Evolutionary conservation across 495 filamentous ascomycete genomes (phyloP).

Genomic region (Penicillium longicatenatum): DNA sequence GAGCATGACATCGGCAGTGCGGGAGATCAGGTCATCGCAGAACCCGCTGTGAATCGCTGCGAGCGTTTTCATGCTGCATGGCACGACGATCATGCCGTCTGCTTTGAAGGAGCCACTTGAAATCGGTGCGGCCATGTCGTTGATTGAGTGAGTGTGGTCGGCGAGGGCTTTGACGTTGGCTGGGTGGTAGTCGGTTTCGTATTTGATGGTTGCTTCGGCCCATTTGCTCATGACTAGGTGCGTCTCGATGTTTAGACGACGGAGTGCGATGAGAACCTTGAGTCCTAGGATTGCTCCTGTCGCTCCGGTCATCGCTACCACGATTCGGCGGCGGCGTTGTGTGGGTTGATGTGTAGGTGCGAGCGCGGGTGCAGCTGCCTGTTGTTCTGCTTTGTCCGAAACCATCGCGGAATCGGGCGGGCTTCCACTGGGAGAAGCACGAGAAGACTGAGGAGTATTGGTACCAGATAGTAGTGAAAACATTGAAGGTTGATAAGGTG

Average conservation of each 20-base stretch:
- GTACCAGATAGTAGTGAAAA: constrained; percentile 21
- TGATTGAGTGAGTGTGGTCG: constrained; percentile 40
- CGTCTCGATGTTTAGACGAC: constrained; percentile 41
- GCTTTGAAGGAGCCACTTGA: constrained; percentile 38
- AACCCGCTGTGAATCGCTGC: constrained; percentile 28
- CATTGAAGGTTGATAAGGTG: constrained; percentile 10
- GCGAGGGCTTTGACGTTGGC: constrained; percentile 38
- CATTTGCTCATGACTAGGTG: constrained; percentile 48
- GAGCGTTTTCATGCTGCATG: constrained; percentile 47
- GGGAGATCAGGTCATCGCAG: constrained; percentile 48
- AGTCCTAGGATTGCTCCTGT: constrained; percentile 44
- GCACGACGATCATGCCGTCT: constrained; percentile 45
- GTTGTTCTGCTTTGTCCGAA: constrained; percentile 6
- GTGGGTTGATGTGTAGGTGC: background rate
- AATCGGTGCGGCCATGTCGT: constrained; percentile 39
- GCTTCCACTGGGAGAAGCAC: constrained; percentile 15
- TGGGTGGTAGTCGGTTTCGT: constrained; percentile 43
- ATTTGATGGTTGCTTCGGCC: constrained; percentile 46
- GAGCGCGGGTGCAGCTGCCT: background rate
- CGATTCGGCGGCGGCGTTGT: constrained; percentile 29
- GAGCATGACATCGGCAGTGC: constrained; percentile 48
- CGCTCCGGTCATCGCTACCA: constrained; percentile 47
- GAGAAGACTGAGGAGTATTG: constrained; percentile 23
- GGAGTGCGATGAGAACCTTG: constrained; percentile 38
- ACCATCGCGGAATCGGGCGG: constrained; percentile 1